Conservation (phyloP, 2,329 filamentous ascomycete species). For the Alternaria sp. region DNA sequence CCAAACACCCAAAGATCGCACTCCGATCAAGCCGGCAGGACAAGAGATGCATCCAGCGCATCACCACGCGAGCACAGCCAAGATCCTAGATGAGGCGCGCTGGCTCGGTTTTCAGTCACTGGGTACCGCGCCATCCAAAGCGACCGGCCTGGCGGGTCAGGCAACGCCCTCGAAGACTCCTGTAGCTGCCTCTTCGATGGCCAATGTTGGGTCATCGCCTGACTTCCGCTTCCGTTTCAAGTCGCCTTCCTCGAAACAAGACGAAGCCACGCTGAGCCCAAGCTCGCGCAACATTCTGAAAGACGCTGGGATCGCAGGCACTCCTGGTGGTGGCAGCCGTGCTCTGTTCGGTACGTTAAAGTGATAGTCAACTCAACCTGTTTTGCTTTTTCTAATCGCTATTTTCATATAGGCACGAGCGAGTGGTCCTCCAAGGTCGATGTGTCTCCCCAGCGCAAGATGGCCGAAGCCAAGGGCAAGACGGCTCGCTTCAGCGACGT, state of each 20-base stretch:
- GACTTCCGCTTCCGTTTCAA: constrained; percentile 71
- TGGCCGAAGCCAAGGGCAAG: constrained; percentile 81
- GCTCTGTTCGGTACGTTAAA: constrained; percentile 33
- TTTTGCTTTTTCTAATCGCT: neutral
- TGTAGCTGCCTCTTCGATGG: constrained; percentile 26
- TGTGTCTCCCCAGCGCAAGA: constrained; percentile 64
- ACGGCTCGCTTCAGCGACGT: constrained; percentile 80
- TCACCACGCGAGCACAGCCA: constrained; percentile 75
- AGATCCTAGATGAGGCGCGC: constrained; percentile 78
- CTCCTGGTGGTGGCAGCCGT: constrained; percentile 49
- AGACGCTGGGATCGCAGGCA: constrained; percentile 70
- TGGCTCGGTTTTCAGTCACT: constrained; percentile 79
- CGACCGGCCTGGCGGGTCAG: constrained; percentile 53
- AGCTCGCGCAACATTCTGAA: constrained; percentile 67
- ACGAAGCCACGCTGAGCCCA: constrained; percentile 58
- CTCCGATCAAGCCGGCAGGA: constrained; percentile 71
- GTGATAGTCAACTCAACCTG: neutral
- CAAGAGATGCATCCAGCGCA: constrained; percentile 93
- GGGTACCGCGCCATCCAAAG: constrained; percentile 58
- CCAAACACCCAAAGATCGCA: constrained; percentile 64
- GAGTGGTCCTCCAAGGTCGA: constrained; percentile 49
- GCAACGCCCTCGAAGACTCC: constrained; percentile 68
- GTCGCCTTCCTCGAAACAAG: constrained; percentile 67
- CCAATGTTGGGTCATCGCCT: constrained; percentile 55
- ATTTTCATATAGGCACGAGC: constrained; percentile 22